Evolutionary conservation across 768 basidiomycete species (phyloP).

Genomic region (Trichaptum fuscoviolaceum): DNA sequence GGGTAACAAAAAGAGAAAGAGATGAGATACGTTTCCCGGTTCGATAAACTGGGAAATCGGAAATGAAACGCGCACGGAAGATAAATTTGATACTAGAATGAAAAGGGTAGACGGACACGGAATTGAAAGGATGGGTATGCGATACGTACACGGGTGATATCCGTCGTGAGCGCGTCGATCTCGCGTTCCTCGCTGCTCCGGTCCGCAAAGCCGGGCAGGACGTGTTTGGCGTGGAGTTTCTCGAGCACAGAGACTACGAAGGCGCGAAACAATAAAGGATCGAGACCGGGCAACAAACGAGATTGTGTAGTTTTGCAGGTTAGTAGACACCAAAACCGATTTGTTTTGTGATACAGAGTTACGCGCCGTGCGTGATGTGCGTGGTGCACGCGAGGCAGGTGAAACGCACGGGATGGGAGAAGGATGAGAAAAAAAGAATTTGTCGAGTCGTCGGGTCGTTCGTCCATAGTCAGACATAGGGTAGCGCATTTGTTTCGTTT

Average conservation of each 20-base stretch:
- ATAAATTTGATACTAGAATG: slow-evolving; percentile 12
- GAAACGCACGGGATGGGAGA: neutral
- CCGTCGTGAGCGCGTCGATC: slow-evolving; percentile 79
- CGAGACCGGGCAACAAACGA: neutral
- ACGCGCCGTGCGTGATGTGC: neutral
- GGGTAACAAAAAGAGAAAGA: slow-evolving; percentile 1
- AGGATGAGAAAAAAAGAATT: neutral
- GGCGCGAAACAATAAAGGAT: slow-evolving; percentile 11
- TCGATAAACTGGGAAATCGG: slow-evolving; percentile 2
- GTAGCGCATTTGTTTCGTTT: neutral
- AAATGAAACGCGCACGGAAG: slow-evolving; percentile 4
- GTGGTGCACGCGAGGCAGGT: neutral
- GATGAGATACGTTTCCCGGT: no score
- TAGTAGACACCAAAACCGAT: no score
- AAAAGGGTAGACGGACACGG: no score
- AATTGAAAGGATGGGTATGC: no score
- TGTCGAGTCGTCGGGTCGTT: neutral
- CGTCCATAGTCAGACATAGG: neutral
- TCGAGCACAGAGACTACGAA: slow-evolving; percentile 77
- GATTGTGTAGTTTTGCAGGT: no score
- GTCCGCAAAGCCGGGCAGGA: slow-evolving; percentile 94
- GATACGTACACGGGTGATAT: slow-evolving; percentile 75
- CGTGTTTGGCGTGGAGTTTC: slow-evolving; percentile 94
- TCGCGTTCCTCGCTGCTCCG: slow-evolving; percentile 90
- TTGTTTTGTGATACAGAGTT: neutral